Percentiles rank a stretch among this genome's conserved stretches.
These are phyloP conservation scores for Angomonas ambiguus DNA, from an alignment of 208 protist species.

Conservation along the genomic window DNA sequence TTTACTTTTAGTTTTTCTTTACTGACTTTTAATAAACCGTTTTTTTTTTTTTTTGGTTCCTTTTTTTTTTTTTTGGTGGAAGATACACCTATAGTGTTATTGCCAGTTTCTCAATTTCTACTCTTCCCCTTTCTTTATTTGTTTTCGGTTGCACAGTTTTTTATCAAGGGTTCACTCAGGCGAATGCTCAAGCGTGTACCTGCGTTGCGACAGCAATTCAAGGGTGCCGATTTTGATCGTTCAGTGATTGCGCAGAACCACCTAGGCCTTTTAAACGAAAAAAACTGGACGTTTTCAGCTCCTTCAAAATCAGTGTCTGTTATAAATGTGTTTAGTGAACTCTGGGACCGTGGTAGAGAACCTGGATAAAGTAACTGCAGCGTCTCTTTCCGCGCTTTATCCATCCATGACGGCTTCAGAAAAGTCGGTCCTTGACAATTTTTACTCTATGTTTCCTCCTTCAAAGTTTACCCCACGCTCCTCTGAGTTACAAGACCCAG, in stretches of 20 bases:
- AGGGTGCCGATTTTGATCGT: not conserved
- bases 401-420: slow-evolving; percentile 1
- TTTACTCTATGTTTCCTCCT: not conserved
- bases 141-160: too few species aligned
- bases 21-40: not conserved
- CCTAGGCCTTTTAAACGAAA: not conserved
- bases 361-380: not conserved
- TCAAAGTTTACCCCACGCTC: too few species aligned
- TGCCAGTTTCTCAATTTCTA: not conserved
- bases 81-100: not conserved
- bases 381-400: not conserved
- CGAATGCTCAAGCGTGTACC: too few species aligned
- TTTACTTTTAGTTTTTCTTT: slow-evolving; percentile 3
- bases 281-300: not conserved
- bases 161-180: too few species aligned
- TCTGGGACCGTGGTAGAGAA: not conserved
- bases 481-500: too few species aligned
- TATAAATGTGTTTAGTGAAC: not conserved
- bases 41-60: not conserved
- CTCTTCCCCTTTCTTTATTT: slow-evolving; percentile 6
- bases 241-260: not conserved
- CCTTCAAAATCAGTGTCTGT: not conserved
- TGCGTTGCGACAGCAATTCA: not conserved
- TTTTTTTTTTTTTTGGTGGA: not conserved
- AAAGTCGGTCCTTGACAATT: not conserved